Percentiles rank a stretch among this genome's conserved stretches.
Evolutionary conservation across 2,329 filamentous ascomycete genomes (phyloP).

Genomic region (Blastomyces emzantsi): DNA sequence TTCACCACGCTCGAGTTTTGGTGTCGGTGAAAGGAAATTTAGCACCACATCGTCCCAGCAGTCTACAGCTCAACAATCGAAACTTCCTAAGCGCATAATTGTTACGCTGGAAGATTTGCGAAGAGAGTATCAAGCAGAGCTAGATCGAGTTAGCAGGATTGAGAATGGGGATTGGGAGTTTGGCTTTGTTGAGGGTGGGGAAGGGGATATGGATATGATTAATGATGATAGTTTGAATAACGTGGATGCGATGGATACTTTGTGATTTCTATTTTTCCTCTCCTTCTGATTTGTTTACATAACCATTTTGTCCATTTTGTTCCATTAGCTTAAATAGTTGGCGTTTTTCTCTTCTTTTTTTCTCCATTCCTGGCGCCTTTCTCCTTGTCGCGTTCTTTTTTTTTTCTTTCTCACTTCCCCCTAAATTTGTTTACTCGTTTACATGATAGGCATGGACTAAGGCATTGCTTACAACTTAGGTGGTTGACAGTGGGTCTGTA

Average conservation of each 20-base stretch:
- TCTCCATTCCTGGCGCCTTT: neutral
- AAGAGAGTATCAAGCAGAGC: conserved; percentile 78
- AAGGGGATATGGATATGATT: conserved; percentile 6
- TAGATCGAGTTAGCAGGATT: conserved; percentile 81
- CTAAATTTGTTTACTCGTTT: neutral
- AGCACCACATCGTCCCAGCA: neutral
- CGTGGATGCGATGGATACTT: conserved; percentile 11
- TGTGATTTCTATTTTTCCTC: conserved; percentile 7
- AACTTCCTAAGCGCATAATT: conserved; percentile 57
- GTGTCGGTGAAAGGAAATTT: conserved; percentile 2
- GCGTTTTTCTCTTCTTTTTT: neutral
- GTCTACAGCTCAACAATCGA: conserved; percentile 15
- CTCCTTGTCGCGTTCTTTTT: neutral
- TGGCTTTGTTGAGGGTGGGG: conserved; percentile 26
- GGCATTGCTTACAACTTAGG: neutral
- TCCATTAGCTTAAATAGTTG: neutral
- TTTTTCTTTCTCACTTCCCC: too few species aligned
- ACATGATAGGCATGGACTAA: neutral
- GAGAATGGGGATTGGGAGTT: conserved; percentile 86
- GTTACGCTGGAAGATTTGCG: conserved; percentile 79
- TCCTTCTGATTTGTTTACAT: neutral
- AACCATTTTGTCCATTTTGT: neutral
- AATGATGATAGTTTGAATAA: conserved; percentile 7
- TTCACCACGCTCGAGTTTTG: conserved; percentile 1
- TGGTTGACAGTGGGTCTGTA: neutral